Conservation (phyloP, 768 basidiomycete genomes). For the Xerocomellus amylosporus region DNA sequence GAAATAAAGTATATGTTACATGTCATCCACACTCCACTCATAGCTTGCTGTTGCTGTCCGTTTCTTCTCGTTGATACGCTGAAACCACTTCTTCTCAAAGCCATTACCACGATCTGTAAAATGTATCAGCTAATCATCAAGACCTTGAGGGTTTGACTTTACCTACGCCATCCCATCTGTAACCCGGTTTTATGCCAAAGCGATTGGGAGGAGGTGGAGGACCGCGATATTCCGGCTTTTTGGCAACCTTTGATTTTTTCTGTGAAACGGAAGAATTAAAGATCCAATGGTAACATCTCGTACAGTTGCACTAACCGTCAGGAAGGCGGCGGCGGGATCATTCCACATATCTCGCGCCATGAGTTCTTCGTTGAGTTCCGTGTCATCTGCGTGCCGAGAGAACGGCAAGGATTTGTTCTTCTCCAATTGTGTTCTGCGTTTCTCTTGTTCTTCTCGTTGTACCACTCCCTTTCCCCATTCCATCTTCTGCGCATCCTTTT, state of each 20-base stretch:
- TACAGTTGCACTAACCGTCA: conserved; percentile 58
- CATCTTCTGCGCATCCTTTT: conserved; percentile 89
- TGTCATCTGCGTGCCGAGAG: conserved; percentile 79
- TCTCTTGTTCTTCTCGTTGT: conserved; percentile 79
- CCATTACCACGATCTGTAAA: conserved; percentile 82
- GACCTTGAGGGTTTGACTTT: conserved; percentile 22
- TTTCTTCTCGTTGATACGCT: conserved; percentile 71
- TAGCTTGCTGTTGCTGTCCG: conserved; percentile 72
- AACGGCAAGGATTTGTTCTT: conserved; percentile 64
- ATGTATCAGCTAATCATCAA: conserved; percentile 2
- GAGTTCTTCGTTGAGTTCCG: conserved; percentile 79
- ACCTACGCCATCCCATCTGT: conserved; percentile 99
- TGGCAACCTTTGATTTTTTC: conserved; percentile 80
- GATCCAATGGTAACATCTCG: not conserved
- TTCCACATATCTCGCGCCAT: conserved; percentile 87
- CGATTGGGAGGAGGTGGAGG: conserved; percentile 92
- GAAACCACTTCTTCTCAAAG: conserved; percentile 91
- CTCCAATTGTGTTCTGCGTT: conserved; percentile 60
- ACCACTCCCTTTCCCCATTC: conserved; percentile 97
- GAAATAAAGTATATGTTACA: conserved; percentile 47
- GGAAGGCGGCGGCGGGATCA: conserved; percentile 94
- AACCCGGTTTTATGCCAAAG: conserved; percentile 92
- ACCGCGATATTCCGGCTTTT: conserved; percentile 81
- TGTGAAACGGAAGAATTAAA: conserved; percentile 29
- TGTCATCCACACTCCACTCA: conserved; percentile 89